These are phyloP conservation scores for Solanum lignicaule DNA, from an alignment of 257 asterid genomes.

Conservation along the genomic window DNA sequence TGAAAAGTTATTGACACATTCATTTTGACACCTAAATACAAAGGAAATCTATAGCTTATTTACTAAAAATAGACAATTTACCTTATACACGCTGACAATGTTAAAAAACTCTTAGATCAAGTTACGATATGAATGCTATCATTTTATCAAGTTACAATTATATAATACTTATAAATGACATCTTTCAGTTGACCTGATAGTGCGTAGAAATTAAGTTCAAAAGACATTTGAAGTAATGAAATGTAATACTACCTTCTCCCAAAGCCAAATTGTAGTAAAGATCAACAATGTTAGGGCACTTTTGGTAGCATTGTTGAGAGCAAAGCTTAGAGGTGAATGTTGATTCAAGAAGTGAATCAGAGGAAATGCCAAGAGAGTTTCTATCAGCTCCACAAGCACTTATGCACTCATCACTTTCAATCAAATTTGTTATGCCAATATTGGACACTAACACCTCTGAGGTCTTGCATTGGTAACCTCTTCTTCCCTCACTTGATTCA, in stretches of 20 bases:
- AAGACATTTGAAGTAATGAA: background rate
- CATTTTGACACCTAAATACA: too few relatives aligned
- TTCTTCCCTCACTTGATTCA: background rate
- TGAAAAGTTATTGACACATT: background rate
- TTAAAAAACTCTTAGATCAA: too few relatives aligned
- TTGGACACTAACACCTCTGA: slow-evolving; percentile 6
- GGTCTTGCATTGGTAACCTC: slow-evolving; percentile 13
- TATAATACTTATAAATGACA: too few relatives aligned
- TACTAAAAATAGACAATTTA: too few relatives aligned
- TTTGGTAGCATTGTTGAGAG: slow-evolving; percentile 11
- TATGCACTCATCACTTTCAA: slow-evolving; percentile 17
- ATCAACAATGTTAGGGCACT: slow-evolving; percentile 27
- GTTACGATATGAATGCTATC: too few relatives aligned
- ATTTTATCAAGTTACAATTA: too few relatives aligned
- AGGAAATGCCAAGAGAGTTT: slow-evolving; percentile 20
- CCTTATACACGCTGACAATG: too few relatives aligned
- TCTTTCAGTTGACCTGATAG: too few relatives aligned
- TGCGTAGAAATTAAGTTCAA: too few relatives aligned
- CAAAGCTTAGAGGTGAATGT: slow-evolving; percentile 8
- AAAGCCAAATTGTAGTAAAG: slow-evolving; percentile 24
- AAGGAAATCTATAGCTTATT: too few relatives aligned
- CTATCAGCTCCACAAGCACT: slow-evolving; percentile 17
- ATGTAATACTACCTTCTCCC: slow-evolving; percentile 14
- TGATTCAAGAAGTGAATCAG: slow-evolving; percentile 11
- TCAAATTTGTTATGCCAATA: background rate